These are phyloP conservation scores for Wickerhamomyces chaumierensis DNA, from an alignment of 805 yeast species.

Conservation along the genomic window DNA sequence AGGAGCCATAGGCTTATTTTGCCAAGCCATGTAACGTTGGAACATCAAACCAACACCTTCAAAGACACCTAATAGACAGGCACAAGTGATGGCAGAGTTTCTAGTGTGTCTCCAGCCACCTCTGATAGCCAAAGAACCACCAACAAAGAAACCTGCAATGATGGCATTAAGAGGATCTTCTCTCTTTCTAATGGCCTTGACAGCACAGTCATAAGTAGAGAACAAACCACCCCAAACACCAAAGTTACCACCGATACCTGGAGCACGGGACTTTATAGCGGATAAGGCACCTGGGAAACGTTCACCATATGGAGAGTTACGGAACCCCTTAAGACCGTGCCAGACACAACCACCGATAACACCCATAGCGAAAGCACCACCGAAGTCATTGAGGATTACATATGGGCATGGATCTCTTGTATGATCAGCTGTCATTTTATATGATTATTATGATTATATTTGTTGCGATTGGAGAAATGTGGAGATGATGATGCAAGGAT, in stretches of 20 bases:
- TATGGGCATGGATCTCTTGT: slow-evolving; percentile 99
- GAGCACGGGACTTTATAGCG: slow-evolving; percentile 93
- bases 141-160: slow-evolving; percentile 94
- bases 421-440: slow-evolving; percentile 81
- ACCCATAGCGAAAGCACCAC: slow-evolving; percentile 99
- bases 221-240: slow-evolving; percentile 99
- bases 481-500: too few species aligned
- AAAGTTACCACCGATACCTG: slow-evolving; percentile 96
- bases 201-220: slow-evolving; percentile 90
- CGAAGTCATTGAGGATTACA: slow-evolving; percentile 91
- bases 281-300: slow-evolving; percentile 80
- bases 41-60: slow-evolving; percentile 98
- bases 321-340: slow-evolving; percentile 98
- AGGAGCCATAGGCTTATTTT: slow-evolving; percentile 61
- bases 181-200: slow-evolving; percentile 90
- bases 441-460: background rate
- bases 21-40: slow-evolving; percentile 81
- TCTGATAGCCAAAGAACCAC: slow-evolving; percentile 96
- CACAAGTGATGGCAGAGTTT: slow-evolving; percentile 95
- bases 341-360: slow-evolving; percentile 96
- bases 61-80: slow-evolving; percentile 88
- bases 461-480: too few species aligned
- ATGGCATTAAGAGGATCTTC: slow-evolving; percentile 99
- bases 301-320: slow-evolving; percentile 96
- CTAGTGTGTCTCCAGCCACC: slow-evolving; percentile 98